Conservation (phyloP, 2,329 filamentous ascomycete genomes). For the Epichloe baconii region DNA sequence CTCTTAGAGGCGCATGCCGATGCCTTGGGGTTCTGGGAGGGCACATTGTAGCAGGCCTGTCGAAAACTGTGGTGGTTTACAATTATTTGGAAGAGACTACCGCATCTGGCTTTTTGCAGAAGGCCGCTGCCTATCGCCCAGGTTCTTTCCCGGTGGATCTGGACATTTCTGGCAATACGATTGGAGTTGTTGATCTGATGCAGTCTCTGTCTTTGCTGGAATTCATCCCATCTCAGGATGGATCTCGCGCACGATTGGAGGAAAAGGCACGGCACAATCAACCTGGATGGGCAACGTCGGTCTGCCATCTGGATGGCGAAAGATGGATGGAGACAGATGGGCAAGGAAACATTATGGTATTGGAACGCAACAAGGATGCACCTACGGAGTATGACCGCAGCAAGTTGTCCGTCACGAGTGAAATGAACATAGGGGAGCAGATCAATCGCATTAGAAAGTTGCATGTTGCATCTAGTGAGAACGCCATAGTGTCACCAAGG, state of each 20-base stretch:
- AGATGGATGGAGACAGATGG: constrained; percentile 76
- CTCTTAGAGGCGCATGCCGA: constrained; percentile 68
- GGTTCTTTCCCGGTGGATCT: constrained; percentile 76
- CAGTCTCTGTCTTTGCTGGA: constrained; percentile 76
- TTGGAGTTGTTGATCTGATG: constrained; percentile 86
- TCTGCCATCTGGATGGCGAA: constrained; percentile 58
- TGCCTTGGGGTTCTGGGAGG: constrained; percentile 62
- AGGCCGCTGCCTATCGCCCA: constrained; percentile 64
- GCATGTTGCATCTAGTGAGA: constrained; percentile 49
- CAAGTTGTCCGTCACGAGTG: constrained; percentile 59
- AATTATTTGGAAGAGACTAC: constrained; percentile 42
- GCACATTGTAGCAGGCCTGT: constrained; percentile 73
- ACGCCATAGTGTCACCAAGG: constrained; percentile 59
- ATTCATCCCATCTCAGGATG: constrained; percentile 45
- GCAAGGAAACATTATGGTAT: constrained; percentile 73
- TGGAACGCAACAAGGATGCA: constrained; percentile 60
- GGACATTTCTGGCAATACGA: constrained; percentile 57
- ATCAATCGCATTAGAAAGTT: constrained; percentile 78
- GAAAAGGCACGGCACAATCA: constrained; percentile 74
- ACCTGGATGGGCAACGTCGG: constrained; percentile 68
- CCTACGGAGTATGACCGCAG: constrained; percentile 62
- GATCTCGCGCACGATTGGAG: constrained; percentile 47
- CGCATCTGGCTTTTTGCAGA: constrained; percentile 47
- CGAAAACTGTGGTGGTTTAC: constrained; percentile 65
- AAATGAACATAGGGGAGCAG: constrained; percentile 82